Percentiles rank a stretch among this genome's conserved stretches.
Conservation (phyloP, 164 flowering plant genomes). For the Macadamia integrifolia region DNA sequence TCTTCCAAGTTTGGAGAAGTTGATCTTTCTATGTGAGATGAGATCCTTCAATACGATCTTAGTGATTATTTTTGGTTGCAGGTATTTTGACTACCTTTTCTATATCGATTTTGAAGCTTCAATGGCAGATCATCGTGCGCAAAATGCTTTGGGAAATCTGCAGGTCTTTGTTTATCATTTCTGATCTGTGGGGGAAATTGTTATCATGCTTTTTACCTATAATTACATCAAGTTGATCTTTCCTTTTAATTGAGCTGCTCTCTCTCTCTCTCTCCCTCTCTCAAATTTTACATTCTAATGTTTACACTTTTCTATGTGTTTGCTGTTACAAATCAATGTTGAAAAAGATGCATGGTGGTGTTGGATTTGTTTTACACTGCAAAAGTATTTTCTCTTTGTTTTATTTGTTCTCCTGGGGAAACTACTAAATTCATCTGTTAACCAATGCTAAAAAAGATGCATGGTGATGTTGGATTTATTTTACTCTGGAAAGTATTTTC, state of each 20-base stretch:
- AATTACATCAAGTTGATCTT: background rate
- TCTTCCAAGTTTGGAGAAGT: background rate
- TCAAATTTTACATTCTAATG: no score
- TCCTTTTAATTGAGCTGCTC: background rate
- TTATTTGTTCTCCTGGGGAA: no score
- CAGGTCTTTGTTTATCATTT: conserved; percentile 50
- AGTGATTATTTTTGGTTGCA: conserved; percentile 28
- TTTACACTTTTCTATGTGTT: no score
- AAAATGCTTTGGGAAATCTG: conserved; percentile 74
- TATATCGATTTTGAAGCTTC: conserved; percentile 96
- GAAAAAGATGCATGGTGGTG: no score
- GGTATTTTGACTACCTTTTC: conserved; percentile 94
- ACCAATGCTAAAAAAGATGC: no score
- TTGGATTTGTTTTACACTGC: no score
- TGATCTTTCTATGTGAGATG: background rate
- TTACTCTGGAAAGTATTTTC: no score
- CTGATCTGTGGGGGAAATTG: background rate
- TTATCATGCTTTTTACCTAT: background rate
- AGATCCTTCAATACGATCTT: background rate
- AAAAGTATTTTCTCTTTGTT: no score
- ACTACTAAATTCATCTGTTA: no score
- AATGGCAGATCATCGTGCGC: conserved; percentile 90
- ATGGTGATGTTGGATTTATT: no score
- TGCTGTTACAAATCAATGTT: no score
- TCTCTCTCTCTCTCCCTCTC: background rate